Conservation (phyloP, 2,329 filamentous ascomycete genomes). For the Parafenestella ontariensis region DNA sequence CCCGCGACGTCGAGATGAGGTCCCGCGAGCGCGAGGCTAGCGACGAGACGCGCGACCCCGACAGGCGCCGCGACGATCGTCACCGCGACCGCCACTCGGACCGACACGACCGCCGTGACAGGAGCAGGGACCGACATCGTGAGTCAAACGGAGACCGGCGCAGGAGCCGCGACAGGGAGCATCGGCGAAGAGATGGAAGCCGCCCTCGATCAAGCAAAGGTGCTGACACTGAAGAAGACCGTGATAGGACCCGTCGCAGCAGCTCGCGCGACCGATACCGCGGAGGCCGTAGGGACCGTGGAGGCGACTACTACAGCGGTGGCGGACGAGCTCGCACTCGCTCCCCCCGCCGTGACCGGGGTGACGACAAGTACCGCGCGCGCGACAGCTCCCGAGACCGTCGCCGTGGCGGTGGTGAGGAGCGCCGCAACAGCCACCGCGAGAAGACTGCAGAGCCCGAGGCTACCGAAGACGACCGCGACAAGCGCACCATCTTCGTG, state of each 20-base stretch:
- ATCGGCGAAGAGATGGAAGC: constrained; percentile 40
- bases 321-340: constrained; percentile 47
- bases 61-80: constrained; percentile 39
- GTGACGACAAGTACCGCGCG: constrained; percentile 48
- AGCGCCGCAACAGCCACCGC: constrained; percentile 52
- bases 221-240: constrained; percentile 48
- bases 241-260: constrained; percentile 42
- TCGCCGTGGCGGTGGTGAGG: constrained; percentile 49
- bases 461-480: constrained; percentile 92
- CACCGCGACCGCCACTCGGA: constrained; percentile 38
- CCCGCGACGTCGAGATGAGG: constrained; percentile 29
- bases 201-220: constrained; percentile 41
- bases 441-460: constrained; percentile 67
- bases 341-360: constrained; percentile 49
- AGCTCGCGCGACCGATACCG: constrained; percentile 39
- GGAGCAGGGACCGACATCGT: constrained; percentile 39
- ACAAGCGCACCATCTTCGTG: constrained; percentile 96
- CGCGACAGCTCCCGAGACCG: constrained; percentile 61
- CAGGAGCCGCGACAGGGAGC: constrained; percentile 42
- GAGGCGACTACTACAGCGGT: constrained; percentile 51
- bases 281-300: constrained; percentile 34
- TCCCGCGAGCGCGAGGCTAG: constrained; percentile 20
- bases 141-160: constrained; percentile 41
- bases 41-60: constrained; percentile 40
- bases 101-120: constrained; percentile 36